Percentiles rank a stretch among this genome's conserved stretches.
Evolutionary conservation across 495 filamentous ascomycete genomes (phyloP).

Genomic region (Saxispiralis lemnorum): DNA sequence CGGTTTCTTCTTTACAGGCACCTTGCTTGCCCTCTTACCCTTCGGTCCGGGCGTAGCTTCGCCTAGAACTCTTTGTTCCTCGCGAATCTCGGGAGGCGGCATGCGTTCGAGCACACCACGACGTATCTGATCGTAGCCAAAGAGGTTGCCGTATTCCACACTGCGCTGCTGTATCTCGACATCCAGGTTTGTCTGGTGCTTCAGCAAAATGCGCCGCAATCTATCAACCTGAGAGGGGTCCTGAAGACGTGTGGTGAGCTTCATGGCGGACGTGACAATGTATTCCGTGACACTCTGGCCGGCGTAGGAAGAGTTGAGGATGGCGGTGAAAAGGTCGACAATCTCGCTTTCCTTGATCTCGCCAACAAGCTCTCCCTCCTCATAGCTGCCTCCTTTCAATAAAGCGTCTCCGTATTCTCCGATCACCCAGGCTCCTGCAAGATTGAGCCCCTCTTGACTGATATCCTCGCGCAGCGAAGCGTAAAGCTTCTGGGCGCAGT

Average conservation of each 20-base stretch:
- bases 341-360: conserved; percentile 82
- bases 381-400: conserved; percentile 74
- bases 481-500: conserved; percentile 90
- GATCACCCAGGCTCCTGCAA: conserved; percentile 94
- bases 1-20: conserved; percentile 52
- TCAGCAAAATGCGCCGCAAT: conserved; percentile 56
- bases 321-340: conserved; percentile 74
- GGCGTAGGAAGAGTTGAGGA: conserved; percentile 83
- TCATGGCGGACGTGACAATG: conserved; percentile 86
- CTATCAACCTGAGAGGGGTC: conserved; percentile 71
- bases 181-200: conserved; percentile 65
- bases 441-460: conserved; percentile 83
- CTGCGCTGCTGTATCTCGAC: conserved; percentile 91
- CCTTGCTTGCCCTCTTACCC: conserved; percentile 56
- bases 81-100: conserved; percentile 90
- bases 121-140: conserved; percentile 72
- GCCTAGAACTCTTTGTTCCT: conserved; percentile 78
- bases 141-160: conserved; percentile 87
- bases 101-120: conserved; percentile 88
- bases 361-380: conserved; percentile 83
- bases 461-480: conserved; percentile 81
- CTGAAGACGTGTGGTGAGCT: conserved; percentile 75
- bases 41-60: conserved; percentile 42
- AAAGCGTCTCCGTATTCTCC: conserved; percentile 89
- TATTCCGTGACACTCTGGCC: conserved; percentile 83